These are phyloP conservation scores for Podospora appendiculata DNA, from an alignment of 495 filamentous ascomycete species.

Conservation along the genomic window DNA sequence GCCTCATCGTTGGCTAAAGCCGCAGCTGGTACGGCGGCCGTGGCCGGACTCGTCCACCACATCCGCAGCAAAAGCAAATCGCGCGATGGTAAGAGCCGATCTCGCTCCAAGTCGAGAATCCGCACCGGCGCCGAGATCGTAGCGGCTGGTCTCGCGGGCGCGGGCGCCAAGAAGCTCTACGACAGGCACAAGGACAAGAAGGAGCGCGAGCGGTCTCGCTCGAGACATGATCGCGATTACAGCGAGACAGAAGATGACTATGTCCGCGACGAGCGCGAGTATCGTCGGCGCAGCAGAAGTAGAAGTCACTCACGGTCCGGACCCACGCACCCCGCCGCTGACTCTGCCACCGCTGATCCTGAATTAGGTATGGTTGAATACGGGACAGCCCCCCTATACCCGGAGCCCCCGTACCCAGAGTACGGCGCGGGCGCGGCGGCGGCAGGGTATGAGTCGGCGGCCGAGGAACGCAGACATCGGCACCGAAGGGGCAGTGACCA, in stretches of 20 bases:
- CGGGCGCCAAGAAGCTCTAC: constrained; percentile 72
- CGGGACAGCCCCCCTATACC: constrained; percentile 56
- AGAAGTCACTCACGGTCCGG: constrained; percentile 46
- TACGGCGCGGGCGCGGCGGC: constrained; percentile 3
- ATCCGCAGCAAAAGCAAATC: constrained; percentile 61
- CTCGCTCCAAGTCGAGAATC: constrained; percentile 49
- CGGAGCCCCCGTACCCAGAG: constrained; percentile 7
- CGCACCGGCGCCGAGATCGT: constrained; percentile 53
- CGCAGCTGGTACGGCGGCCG: constrained; percentile 69
- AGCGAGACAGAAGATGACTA: constrained; percentile 20
- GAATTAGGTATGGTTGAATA: constrained; percentile 77
- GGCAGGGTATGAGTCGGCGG: constrained; percentile 24
- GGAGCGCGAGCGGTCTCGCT: constrained; percentile 30
- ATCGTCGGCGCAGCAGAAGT: constrained; percentile 42
- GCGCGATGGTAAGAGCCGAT: constrained; percentile 46
- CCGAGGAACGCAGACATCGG: constrained; percentile 21
- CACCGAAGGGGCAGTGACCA: constrained; percentile 14
- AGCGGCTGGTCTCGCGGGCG: constrained; percentile 69
- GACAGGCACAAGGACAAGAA: constrained; percentile 53
- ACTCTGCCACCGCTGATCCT: constrained; percentile 44
- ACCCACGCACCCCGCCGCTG: constrained; percentile 36
- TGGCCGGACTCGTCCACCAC: constrained; percentile 68
- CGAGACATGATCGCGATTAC: constrained; percentile 34
- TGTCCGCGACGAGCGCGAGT: constrained; percentile 12
- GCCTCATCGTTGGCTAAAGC: constrained; percentile 67